Evolutionary conservation across 2,329 filamentous ascomycete genomes (phyloP).

Genomic region (Fragosphaeria purpurea): DNA sequence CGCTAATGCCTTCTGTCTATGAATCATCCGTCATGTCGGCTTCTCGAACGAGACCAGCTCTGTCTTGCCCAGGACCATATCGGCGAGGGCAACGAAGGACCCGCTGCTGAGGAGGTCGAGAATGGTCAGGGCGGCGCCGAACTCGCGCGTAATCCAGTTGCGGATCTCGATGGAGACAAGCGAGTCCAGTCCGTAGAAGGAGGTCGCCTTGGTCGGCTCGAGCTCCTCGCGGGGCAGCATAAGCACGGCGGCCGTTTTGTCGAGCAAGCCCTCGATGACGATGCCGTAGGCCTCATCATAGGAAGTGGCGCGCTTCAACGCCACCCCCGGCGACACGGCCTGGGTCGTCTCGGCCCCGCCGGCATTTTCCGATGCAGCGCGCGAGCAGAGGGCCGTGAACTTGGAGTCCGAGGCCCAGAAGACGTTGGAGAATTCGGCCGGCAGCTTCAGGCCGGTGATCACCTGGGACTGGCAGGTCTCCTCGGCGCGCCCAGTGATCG

Average conservation of each 20-base stretch:
- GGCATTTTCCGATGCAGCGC: neutral
- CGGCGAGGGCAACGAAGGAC: constrained; percentile 6
- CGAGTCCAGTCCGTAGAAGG: constrained; percentile 11
- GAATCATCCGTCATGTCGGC: neutral
- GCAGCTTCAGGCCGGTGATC: constrained; percentile 7
- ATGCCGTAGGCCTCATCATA: constrained; percentile 4
- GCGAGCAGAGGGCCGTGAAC: constrained; percentile 1
- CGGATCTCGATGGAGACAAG: constrained; percentile 12
- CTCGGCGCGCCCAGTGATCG: constrained; percentile 5
- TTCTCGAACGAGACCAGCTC: constrained; percentile 11
- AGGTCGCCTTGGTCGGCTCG: constrained; percentile 8
- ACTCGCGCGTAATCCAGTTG: constrained; percentile 9
- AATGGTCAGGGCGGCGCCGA: constrained; percentile 10
- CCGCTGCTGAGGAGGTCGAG: constrained; percentile 11
- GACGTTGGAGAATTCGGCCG: constrained; percentile 1
- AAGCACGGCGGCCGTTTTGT: constrained; percentile 9
- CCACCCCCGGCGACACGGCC: constrained; percentile 6
- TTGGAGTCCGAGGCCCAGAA: constrained; percentile 9
- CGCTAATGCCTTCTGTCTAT: too few species aligned
- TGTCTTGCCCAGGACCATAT: constrained; percentile 8
- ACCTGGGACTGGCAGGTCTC: constrained; percentile 9
- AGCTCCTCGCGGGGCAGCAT: constrained; percentile 10
- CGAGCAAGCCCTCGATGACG: constrained; percentile 7
- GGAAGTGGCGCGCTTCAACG: constrained; percentile 3
- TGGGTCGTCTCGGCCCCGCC: neutral